Evolutionary conservation across 2,329 filamentous ascomycete genomes (phyloP), one percentile per base, ranked within the genome.

Genomic region (Nannizziopsis barbatae): DNA sequence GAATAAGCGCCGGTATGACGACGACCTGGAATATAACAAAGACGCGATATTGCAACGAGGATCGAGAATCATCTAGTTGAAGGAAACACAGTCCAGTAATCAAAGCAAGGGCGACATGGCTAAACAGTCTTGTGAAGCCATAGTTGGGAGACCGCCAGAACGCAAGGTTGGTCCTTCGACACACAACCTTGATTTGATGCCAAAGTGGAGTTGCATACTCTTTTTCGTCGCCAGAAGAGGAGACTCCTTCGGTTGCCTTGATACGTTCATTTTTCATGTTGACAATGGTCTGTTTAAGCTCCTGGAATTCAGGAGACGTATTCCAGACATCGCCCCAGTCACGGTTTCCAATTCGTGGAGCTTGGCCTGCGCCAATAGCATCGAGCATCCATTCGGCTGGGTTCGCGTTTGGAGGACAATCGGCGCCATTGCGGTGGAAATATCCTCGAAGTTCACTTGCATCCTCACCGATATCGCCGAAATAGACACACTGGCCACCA

Each of bases 61-160:
- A 70, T 8, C 83, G 77, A 2, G 83, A 87, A 58, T 88, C 68
- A 60, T 90, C 81, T 7, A 94, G 77, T 52, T 86, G 77, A 42
- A 93, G 71, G 64, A 84, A 95, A 31, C 83, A 83, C 10, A 94
- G 74, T 56, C 88, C 88, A 0, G 83, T 86, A 48, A 93, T 69
- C 11, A 94, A 60, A 1, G 84, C 82, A 55, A 94, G 84, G 52
- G 80, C 77, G 51, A 90, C 71, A 62, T 94, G 87, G 61, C 84
- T 89, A 72, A 90, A 93, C 14, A 94, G 71, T 14, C 87, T 79
- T 0, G 87, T 93, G 65, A 93, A 92, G 45, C 87, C 81, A 63
- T 95, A 95, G 69, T 93, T 88, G 32, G 85, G 85, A 1, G 83
- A 85, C 37, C 88, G 76, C 86, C 86, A 95, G 71, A 85, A 90